These are phyloP conservation scores for Quercus alba DNA, from an alignment of 306 rosid species.

Conservation along the genomic window DNA sequence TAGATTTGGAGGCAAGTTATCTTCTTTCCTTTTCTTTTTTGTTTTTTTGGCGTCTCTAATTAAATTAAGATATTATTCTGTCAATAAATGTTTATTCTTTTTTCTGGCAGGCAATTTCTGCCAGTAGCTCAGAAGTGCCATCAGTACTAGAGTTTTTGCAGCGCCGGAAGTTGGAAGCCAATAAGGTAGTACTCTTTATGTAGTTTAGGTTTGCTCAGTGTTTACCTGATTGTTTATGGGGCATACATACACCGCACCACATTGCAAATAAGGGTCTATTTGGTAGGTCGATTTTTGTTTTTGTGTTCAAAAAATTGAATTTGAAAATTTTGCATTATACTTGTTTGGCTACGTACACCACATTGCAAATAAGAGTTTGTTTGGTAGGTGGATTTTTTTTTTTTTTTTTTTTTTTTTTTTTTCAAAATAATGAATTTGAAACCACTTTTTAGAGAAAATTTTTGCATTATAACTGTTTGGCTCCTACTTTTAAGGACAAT, in stretches of 20 bases:
- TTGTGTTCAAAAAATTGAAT: too few species aligned
- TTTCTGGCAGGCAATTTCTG: slow-evolving; percentile 75
- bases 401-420: too few species aligned
- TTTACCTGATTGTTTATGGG: not conserved
- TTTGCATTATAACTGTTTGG: too few species aligned
- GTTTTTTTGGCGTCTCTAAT: not conserved
- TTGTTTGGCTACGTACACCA: too few species aligned
- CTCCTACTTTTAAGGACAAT: too few species aligned
- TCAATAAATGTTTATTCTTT: slow-evolving; percentile 11
- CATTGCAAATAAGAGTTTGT: too few species aligned
- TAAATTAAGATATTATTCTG: slow-evolving; percentile 9
- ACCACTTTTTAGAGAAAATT: too few species aligned
- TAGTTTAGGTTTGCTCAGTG: not conserved
- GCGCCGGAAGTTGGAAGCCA: slow-evolving; percentile 83
- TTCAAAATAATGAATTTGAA: too few species aligned
- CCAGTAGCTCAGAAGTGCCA: slow-evolving; percentile 95
- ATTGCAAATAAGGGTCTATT: not conserved
- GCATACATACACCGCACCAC: not conserved
- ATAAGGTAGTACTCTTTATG: slow-evolving; percentile 48
- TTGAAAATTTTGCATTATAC: too few species aligned
- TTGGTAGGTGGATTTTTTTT: too few species aligned
- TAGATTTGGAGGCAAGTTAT: slow-evolving; percentile 76
- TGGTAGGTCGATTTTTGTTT: too few species aligned
- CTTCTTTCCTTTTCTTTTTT: slow-evolving; percentile 6
- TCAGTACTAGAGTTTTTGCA: slow-evolving; percentile 91